phyloP scores from a whole-genome alignment of 495 filamentous ascomycete genomes.

The Aspergillus heteromorphus region DNA sequence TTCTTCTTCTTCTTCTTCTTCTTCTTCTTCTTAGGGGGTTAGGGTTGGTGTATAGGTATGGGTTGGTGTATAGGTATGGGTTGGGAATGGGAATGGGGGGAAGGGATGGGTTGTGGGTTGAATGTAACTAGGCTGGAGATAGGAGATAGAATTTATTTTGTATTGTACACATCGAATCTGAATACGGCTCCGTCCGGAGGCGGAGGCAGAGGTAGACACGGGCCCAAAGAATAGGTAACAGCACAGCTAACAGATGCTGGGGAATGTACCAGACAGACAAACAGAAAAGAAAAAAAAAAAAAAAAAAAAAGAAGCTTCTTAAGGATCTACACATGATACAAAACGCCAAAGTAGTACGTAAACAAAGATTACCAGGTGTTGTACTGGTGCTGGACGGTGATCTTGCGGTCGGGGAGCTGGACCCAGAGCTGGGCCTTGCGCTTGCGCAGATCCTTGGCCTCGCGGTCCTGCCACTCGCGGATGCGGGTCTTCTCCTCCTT shows the following conservation, averaged over 20 bases:
- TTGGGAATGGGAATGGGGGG: neutral
- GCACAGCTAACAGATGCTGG: slow-evolving; percentile 9
- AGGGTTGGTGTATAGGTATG: no score
- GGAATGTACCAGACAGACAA: slow-evolving; percentile 11
- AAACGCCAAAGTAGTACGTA: slow-evolving; percentile 10
- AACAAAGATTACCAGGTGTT: slow-evolving; percentile 68
- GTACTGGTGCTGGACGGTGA: slow-evolving; percentile 69
- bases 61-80: no score
- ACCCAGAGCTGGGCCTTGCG: slow-evolving; percentile 72
- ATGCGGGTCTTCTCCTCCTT: slow-evolving; percentile 92
- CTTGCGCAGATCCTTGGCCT: slow-evolving; percentile 64
- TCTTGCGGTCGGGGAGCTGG: slow-evolving; percentile 66
- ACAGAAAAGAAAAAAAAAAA: no score
- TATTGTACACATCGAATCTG: slow-evolving; percentile 17
- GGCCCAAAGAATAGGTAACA: neutral
- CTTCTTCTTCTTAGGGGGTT: no score
- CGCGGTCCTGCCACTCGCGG: slow-evolving; percentile 67
- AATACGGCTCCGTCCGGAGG: neutral
- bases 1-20: no score
- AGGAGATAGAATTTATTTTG: slow-evolving; percentile 7
- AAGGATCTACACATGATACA: slow-evolving; percentile 15
- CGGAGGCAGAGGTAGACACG: neutral
- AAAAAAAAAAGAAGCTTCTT: no score
- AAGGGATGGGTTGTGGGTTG: neutral
- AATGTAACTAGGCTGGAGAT: neutral